These are phyloP conservation scores for Alloteropsis semialata DNA, from an alignment of 176 grass and related monocot species.

Conservation along the genomic window DNA sequence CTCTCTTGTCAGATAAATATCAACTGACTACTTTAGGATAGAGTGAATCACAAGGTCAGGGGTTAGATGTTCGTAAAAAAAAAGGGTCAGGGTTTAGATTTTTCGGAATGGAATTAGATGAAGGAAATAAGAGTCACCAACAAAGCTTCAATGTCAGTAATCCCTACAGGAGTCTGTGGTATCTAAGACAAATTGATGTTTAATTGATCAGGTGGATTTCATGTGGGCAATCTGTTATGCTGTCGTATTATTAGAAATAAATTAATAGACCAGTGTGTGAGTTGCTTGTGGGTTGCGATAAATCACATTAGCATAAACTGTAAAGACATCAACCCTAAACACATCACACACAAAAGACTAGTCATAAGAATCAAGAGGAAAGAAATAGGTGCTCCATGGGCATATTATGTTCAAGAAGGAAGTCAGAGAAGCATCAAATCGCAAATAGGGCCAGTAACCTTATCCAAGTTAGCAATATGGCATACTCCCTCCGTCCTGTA, in stretches of 20 bases:
- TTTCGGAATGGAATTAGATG: neutral
- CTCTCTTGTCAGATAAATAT: neutral
- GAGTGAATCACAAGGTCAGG: neutral
- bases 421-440: neutral
- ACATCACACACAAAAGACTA: neutral
- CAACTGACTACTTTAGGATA: neutral
- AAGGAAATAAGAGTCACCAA: neutral
- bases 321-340: neutral
- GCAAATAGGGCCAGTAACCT: neutral
- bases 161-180: neutral
- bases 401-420: neutral
- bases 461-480: conserved; percentile 14
- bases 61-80: too few relatives aligned
- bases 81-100: neutral
- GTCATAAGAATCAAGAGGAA: neutral
- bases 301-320: neutral
- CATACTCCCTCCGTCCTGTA: too few relatives aligned
- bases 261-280: neutral
- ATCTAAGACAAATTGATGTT: conserved; percentile 15
- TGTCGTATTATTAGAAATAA: neutral
- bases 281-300: conserved; percentile 15
- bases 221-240: conserved; percentile 4
- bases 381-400: neutral
- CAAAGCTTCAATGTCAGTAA: conserved; percentile 13
- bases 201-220: neutral